A percentile compares a stretch with the other conserved stretches of the same genome.
phyloP scores from a whole-genome alignment of 1,139 yeast genomes.

The Debaryomycetaceae sp. region DNA sequence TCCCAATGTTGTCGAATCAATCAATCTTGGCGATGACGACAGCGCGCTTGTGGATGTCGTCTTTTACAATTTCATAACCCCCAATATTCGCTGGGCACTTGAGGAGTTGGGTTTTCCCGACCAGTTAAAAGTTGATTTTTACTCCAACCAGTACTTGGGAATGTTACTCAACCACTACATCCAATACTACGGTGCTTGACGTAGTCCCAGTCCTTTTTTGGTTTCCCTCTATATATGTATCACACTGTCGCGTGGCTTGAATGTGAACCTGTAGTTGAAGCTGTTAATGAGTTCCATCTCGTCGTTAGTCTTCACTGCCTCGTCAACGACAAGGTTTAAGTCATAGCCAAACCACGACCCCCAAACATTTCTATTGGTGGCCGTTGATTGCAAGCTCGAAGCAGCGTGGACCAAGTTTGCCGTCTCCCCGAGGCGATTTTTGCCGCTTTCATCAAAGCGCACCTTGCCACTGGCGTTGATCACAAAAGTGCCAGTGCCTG shows the following conservation, averaged over 20 bases:
- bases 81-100: slow-evolving; percentile 59
- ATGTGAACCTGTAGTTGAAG: slow-evolving; percentile 63
- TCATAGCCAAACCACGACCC: slow-evolving; percentile 70
- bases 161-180: slow-evolving; percentile 27
- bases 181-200: slow-evolving; percentile 12
- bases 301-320: slow-evolving; percentile 37
- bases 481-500: slow-evolving; percentile 57
- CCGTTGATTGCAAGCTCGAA: slow-evolving; percentile 7
- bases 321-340: slow-evolving; percentile 56
- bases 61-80: slow-evolving; percentile 70
- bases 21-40: slow-evolving; percentile 16
- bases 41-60: slow-evolving; percentile 59
- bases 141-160: slow-evolving; percentile 34
- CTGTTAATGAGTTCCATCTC: slow-evolving; percentile 48
- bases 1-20: slow-evolving; percentile 72
- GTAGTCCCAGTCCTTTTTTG: not conserved
- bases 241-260: slow-evolving; percentile 54
- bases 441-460: slow-evolving; percentile 70
- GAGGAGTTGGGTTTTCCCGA: slow-evolving; percentile 23
- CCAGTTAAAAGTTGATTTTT: slow-evolving; percentile 17
- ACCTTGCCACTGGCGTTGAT: slow-evolving; percentile 61
- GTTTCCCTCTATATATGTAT: slow-evolving; percentile 24
- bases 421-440: slow-evolving; percentile 54
- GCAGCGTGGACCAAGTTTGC: slow-evolving; percentile 10
- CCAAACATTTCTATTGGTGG: slow-evolving; percentile 36